Evolutionary conservation across 2,329 filamentous ascomycete species (phyloP), one percentile per base, ranked within the genome.

Genomic region (Neophaeococcomyces aloes): DNA sequence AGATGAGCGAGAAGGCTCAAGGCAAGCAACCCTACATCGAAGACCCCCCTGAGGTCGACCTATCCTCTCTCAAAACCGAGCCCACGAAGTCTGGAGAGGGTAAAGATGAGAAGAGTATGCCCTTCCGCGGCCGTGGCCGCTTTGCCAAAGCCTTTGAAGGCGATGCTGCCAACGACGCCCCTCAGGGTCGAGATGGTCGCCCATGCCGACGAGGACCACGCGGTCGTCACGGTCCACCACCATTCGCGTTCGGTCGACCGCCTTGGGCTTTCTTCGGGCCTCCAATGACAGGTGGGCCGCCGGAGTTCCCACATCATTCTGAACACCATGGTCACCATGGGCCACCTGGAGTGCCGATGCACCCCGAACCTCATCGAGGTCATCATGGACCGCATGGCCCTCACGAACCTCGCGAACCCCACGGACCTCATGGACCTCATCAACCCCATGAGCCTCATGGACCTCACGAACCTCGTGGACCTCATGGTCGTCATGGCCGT

Each of bases 11-110:
- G 19, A 51, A 47, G 18, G 44, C 38, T 27, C 44, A 43, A 34
- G 48, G 42, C 41, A 54, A 53, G 43, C 50, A 53, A 35, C 29
- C 52, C 7, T 42, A 38, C 38, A 40, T 41, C 19, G 53, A 55
- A 21, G 52, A 53, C 34, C 52, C 52, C 4, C 52, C 50, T 27
- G 53, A 53, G 36, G 43, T 52, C 30, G 52, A 56, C 37, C 52
- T 51, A 29, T 45, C 51, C 35, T 52, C 53, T 21, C 21, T 53
- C 40, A 42, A 44, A 18, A 37, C 47, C 10, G 45, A 47, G 34
- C 36, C 27, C 18, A 31, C 17, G 34, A 30, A 32, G 19, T n/a
- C 44, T n/a, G 21, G 25, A 13, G 29, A 29, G 33, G 34, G 32
- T 13, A 40, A 25, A 4, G 34, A 42, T 14, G 19, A 32, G 17